phyloP scores from a whole-genome alignment of 2,329 filamentous ascomycete genomes.

The Podosphaera fusca region DNA sequence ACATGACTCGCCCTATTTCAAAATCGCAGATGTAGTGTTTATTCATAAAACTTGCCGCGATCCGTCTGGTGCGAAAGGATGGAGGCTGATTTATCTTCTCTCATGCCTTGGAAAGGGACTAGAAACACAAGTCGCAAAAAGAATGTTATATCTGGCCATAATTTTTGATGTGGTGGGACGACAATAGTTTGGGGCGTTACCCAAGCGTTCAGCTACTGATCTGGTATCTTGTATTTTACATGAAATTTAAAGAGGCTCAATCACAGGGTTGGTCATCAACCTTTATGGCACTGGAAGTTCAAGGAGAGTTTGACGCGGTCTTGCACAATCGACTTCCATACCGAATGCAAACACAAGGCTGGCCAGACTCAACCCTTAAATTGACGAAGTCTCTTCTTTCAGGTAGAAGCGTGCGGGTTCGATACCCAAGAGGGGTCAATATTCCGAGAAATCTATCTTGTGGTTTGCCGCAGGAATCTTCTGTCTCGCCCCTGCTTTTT shows the following conservation, averaged over 20 bases:
- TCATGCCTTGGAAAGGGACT: neutral
- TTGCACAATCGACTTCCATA: no score
- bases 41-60: neutral
- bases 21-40: neutral
- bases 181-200: neutral
- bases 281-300: no score
- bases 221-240: neutral
- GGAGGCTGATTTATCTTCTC: neutral
- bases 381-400: no score
- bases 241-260: neutral
- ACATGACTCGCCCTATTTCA: neutral
- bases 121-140: neutral
- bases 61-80: neutral
- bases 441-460: no score
- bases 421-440: no score
- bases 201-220: neutral
- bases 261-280: no score
- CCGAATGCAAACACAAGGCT: no score
- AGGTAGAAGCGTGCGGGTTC: no score
- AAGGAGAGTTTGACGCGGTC: no score
- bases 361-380: no score
- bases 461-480: no score
- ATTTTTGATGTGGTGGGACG: neutral
- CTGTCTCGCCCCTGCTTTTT: no score
- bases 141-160: neutral